Conservation (phyloP, 257 asterid species). For the Solanum ossicruentum region DNA sequence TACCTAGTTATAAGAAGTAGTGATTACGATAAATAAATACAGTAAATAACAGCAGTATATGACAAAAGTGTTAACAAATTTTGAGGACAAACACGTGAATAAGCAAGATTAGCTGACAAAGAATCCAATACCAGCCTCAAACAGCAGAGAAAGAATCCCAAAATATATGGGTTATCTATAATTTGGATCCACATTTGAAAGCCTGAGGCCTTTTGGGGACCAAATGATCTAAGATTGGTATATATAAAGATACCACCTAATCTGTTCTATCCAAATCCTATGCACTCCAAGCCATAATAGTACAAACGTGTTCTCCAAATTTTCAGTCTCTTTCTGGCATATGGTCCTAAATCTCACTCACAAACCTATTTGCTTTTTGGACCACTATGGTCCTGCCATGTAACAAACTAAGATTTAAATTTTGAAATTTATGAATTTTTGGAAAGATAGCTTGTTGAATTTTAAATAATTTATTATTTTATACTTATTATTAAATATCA, state of each 20-base stretch:
- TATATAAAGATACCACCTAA: background rate
- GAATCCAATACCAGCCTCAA: background rate
- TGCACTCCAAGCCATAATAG: background rate
- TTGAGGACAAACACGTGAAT: background rate
- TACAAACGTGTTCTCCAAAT: background rate
- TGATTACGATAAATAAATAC: background rate
- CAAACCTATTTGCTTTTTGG: background rate
- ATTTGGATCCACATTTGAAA: no score
- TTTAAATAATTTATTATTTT: no score
- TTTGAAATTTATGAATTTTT: background rate
- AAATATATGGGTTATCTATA: background rate
- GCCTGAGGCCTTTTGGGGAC: background rate
- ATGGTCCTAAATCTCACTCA: background rate
- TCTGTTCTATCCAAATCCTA: background rate
- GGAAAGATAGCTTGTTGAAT: background rate
- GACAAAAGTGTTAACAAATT: background rate
- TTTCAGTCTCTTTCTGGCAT: background rate
- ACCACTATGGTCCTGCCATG: background rate
- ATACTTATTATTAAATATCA: fast-evolving
- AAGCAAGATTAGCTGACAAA: background rate
- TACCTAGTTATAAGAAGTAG: background rate
- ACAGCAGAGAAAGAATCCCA: background rate
- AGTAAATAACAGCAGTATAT: background rate
- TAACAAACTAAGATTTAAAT: background rate
- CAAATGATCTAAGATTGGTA: background rate